Evolutionary conservation across 768 basidiomycete species (phyloP).

Genomic region (Leccinum subgranulosum): DNA sequence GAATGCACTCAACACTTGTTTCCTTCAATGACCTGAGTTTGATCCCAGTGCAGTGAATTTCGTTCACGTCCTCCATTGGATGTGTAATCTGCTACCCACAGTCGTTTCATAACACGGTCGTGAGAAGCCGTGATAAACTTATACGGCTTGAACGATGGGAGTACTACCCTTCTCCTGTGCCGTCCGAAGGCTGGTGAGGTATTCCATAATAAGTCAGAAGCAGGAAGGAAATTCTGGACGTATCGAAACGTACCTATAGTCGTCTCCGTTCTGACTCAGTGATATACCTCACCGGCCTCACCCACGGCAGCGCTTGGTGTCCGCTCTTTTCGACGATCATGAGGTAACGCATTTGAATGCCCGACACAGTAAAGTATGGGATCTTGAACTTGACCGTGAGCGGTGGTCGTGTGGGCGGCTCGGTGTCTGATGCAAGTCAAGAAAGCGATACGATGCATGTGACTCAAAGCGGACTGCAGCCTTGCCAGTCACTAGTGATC

Average conservation of each 20-base stretch:
- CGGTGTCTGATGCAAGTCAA: constrained; percentile 46
- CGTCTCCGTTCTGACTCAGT: constrained; percentile 90
- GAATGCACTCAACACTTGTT: too few species aligned
- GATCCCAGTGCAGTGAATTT: too few species aligned
- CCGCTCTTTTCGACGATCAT: constrained; percentile 99
- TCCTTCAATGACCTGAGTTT: too few species aligned
- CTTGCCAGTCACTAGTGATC: too few species aligned
- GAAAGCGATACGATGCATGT: neutral
- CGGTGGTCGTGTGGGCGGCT: constrained; percentile 74
- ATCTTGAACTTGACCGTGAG: constrained; percentile 99
- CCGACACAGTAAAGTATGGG: constrained; percentile 97
- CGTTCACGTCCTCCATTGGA: too few species aligned
- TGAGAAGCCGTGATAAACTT: neutral
- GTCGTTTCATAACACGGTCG: neutral
- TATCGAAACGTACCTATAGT: constrained; percentile 64
- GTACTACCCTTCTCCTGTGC: constrained; percentile 73
- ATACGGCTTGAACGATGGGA: constrained; percentile 43
- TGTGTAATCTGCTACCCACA: too few species aligned
- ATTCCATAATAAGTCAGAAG: too few species aligned
- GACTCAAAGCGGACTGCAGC: too few species aligned
- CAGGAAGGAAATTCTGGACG: too few species aligned
- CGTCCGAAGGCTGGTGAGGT: constrained; percentile 51
- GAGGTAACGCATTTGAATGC: constrained; percentile 95
- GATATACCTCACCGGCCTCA: constrained; percentile 94
- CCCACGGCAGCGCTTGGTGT: constrained; percentile 96